Percentiles rank a stretch among this genome's conserved stretches.
phyloP scores from a whole-genome alignment of 2,329 filamentous ascomycete species.

The Fusarium musae region DNA sequence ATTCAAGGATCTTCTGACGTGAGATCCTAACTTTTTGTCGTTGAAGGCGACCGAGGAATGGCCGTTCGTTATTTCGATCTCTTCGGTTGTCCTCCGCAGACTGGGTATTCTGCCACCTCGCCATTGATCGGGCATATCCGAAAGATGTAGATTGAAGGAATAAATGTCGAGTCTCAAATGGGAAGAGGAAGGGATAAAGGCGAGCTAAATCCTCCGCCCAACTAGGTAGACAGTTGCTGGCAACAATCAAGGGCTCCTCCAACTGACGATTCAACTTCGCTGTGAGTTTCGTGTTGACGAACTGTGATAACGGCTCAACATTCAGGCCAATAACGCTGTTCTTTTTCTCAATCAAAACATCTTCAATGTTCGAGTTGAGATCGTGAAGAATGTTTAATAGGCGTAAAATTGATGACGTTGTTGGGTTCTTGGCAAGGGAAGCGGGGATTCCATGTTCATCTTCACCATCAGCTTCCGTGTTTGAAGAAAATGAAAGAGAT shows the following conservation, averaged over 20 bases:
- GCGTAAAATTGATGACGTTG: constrained; percentile 86
- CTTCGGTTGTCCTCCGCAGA: constrained; percentile 81
- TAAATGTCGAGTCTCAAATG: constrained; percentile 95
- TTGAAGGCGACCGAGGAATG: constrained; percentile 90
- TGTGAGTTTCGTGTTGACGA: constrained; percentile 98
- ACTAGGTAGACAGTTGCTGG: constrained; percentile 92
- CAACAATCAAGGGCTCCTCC: constrained; percentile 95
- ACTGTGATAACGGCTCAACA: constrained; percentile 87
- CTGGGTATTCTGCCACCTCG: constrained; percentile 94
- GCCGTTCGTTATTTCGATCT: constrained; percentile 88
- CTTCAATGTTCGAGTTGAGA: constrained; percentile 91
- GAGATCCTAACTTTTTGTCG: constrained; percentile 99
- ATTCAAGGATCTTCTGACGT: constrained; percentile 92
- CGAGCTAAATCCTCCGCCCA: constrained; percentile 97
- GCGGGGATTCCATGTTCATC: constrained; percentile 74
- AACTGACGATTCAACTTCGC: constrained; percentile 97
- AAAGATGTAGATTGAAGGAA: constrained; percentile 99
- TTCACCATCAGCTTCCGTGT: constrained; percentile 61
- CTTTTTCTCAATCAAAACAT: constrained; percentile 80
- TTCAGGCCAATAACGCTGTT: constrained; percentile 77
- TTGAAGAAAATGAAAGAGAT: constrained; percentile 67
- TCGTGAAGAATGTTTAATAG: constrained; percentile 91
- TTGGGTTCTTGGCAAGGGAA: constrained; percentile 84
- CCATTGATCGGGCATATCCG: constrained; percentile 97
- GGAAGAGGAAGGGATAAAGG: constrained; percentile 95